Base-by-base conservation (phyloP, 2,329 filamentous ascomycete genomes). In the Colletotrichum sojae region DNA sequence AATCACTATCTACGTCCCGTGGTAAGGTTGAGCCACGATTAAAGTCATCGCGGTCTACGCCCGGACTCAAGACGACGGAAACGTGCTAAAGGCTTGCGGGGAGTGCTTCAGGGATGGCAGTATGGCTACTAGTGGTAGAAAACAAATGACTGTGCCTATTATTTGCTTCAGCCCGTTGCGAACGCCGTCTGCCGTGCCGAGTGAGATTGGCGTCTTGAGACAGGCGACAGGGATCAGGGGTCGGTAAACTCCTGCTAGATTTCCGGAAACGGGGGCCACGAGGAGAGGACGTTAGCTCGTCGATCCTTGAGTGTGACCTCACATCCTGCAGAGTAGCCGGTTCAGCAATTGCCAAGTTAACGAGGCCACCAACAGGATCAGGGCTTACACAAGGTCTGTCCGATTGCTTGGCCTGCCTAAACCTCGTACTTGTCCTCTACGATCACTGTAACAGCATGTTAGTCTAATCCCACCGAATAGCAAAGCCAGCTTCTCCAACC, bases 131-230 rank as follows among this genome's bases (percentile, higher is more conserved):
- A 15, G 40, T n/a, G 5, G 40, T 13, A 43, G 40, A 43, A 43
- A 43, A 43, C 40, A 43, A 40, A 15, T 25, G 45, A 25, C 22
- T 48, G 25, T 27, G 52, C 5, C 18, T 52, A 6, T 20, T 45
- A 5, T 46, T 18, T 13, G 18, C 45, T 16, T 16, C 40, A 15
- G 16, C 40, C 40, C 16, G 5, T 13, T 43, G 40, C 40, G 36
- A 20, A 20, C 31, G 15, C 12, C 12, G 22, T 46, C 18, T 31
- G 10, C 39, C 31, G 46, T 31, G 27, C 31, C 31, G 31, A 8
- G 3, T 36, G 40, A 18, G 46, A n/a, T 12, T 10, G 39, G 45
- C 36, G 18, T 58, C 22, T n/a, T 65, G 53, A 65, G 48, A 64
- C 46, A 27, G 40, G 13, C 13, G 9, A 52, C 57, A 10, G 27